These are phyloP conservation scores for Metschnikowia similis DNA, from an alignment of 805 yeast species.

Conservation along the genomic window DNA sequence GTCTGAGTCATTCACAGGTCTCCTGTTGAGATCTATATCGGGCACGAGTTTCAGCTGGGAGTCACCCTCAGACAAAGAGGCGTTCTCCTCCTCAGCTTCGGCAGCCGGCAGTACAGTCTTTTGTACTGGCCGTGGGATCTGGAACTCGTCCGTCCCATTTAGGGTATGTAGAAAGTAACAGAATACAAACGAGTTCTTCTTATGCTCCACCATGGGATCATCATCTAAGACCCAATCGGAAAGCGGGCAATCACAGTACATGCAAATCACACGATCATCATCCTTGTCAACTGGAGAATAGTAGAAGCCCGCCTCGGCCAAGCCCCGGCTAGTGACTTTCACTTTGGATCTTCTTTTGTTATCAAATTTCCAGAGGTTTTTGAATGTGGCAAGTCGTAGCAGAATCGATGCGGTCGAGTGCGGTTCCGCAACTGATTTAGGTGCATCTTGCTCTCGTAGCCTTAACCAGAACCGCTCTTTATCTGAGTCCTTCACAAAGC, in stretches of 20 bases:
- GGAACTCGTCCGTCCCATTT: neutral
- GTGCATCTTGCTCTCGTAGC: constrained; percentile 4
- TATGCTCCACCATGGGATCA: constrained; percentile 59
- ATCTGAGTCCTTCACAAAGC: constrained; percentile 8
- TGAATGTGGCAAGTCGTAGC: constrained; percentile 17
- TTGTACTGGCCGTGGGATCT: neutral
- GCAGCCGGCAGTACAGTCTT: neutral
- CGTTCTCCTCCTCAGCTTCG: constrained; percentile 3
- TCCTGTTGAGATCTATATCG: neutral
- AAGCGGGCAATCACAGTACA: constrained; percentile 27
- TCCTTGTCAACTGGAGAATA: constrained; percentile 27
- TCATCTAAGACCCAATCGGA: constrained; percentile 59
- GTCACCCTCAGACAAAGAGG: neutral
- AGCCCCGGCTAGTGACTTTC: constrained; percentile 10
- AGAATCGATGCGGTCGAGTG: constrained; percentile 8
- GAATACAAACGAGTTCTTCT: constrained; percentile 16
- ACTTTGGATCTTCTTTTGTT: constrained; percentile 2
- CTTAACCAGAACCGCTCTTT: constrained; percentile 12
- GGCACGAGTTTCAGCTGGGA: neutral
- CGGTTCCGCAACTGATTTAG: constrained; percentile 11
- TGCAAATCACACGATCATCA: constrained; percentile 33
- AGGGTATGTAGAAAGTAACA: constrained; percentile 27
- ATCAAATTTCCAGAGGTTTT: constrained; percentile 15
- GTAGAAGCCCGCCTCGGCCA: constrained; percentile 46
- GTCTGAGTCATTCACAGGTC: neutral